Evolutionary conservation across 2,329 filamentous ascomycete genomes (phyloP), one percentile per base, ranked within the genome.

Genomic region (Gnomoniopsis sp.): DNA sequence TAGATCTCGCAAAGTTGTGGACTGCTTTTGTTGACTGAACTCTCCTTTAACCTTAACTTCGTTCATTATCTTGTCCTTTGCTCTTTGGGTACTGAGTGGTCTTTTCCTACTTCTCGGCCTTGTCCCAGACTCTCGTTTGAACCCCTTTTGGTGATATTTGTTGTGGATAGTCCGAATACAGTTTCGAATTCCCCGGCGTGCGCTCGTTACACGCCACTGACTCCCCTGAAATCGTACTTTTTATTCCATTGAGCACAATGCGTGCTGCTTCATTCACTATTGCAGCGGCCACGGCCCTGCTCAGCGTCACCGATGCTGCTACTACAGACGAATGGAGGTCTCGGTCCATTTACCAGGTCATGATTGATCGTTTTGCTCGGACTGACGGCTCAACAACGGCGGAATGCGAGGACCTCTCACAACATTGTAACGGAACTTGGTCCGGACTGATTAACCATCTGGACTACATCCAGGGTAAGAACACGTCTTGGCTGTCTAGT

Each of bases 401-500:
- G 22, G 59, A 71, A 1, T 82, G 80, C 64, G 71, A 77, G 52
- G 65, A 71, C 8, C 64, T 72, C 38, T 69, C 70, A 30, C 67
- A 69, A 26, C 87, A 86, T 69, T 88, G 86, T 63, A 84, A 84
- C 44, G 86, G 86, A 17, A 84, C 81, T 1, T 88, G 81, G 66
- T 70, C 74, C 54, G 86, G 86, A 7, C 75, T 88, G 33, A 76
- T 80, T 63, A 77, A 81, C 60, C 77, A 83, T 62, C 77, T 88
- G 44, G 84, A 87, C 69, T 87, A 87, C 67, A 87, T 88, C 67
- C 76, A 83, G 65, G 77, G 77, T 64, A 53, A 63, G 65, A 6
- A 38, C 22, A 15, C 11, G 33, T 30, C 33, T 34, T 36, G 14
- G 26, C n/a, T 21, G 17, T 21, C 11, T 6, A 14, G 23, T 11